phyloP scores from a whole-genome alignment of 192 early-diverging fungal species.

The Backusella mclennaniae region DNA sequence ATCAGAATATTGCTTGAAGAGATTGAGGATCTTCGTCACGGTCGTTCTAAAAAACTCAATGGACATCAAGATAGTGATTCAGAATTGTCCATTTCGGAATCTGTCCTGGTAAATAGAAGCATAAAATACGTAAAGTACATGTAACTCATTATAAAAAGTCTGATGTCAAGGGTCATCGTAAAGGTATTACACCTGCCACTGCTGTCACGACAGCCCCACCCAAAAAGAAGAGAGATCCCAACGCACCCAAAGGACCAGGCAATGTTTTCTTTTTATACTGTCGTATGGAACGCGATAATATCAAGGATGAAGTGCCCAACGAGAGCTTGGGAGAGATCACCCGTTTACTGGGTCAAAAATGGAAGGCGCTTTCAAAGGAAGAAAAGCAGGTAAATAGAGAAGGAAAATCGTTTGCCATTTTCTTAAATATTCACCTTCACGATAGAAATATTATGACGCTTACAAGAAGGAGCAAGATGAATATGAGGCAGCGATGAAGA shows the following conservation, averaged over 20 bases:
- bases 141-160: background rate
- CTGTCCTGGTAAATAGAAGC: background rate
- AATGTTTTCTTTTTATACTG: slow-evolving; percentile 50
- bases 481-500: slow-evolving; percentile 39
- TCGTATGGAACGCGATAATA: slow-evolving; percentile 43
- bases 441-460: slow-evolving; percentile 37
- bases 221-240: slow-evolving; percentile 43
- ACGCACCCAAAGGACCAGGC: slow-evolving; percentile 46
- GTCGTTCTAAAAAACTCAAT: background rate
- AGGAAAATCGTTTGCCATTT: no score
- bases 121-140: background rate
- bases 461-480: slow-evolving; percentile 38
- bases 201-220: background rate
- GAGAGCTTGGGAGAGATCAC: slow-evolving; percentile 43
- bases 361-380: slow-evolving; percentile 39
- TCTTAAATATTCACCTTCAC: no score
- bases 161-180: slow-evolving; percentile 5
- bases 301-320: slow-evolving; percentile 40
- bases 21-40: background rate
- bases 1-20: slow-evolving; percentile 12
- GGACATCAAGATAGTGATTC: slow-evolving; percentile 15
- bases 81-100: slow-evolving; percentile 16
- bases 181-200: background rate
- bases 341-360: slow-evolving; percentile 42
- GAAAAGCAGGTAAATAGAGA: slow-evolving; percentile 36